Evolutionary conservation across 805 yeast species (phyloP).

Genomic region (Candida germanica): DNA sequence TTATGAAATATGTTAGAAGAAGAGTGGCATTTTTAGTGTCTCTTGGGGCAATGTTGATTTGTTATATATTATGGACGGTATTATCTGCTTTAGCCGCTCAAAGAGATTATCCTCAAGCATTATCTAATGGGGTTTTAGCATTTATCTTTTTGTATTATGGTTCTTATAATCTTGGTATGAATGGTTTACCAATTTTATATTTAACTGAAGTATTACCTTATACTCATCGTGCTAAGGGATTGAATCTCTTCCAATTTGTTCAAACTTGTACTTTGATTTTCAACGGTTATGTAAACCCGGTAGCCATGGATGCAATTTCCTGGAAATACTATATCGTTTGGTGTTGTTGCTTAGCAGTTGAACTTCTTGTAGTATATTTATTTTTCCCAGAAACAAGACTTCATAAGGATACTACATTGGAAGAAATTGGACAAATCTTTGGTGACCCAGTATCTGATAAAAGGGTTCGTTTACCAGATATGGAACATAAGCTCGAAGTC

Average conservation of each 20-base stretch:
- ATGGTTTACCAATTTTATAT: slow-evolving; percentile 46
- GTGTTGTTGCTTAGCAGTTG: slow-evolving; percentile 29
- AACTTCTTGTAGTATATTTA: slow-evolving; percentile 28
- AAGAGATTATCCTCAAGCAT: slow-evolving; percentile 15
- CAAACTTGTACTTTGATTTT: slow-evolving; percentile 20
- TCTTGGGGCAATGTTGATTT: slow-evolving; percentile 23
- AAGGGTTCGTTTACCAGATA: neutral
- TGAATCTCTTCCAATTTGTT: slow-evolving; percentile 25
- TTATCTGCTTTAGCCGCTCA: slow-evolving; percentile 21
- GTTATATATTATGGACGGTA: slow-evolving; percentile 24
- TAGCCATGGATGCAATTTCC: slow-evolving; percentile 39
- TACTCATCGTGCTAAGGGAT: slow-evolving; percentile 41
- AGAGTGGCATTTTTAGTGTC: slow-evolving; percentile 26
- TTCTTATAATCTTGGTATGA: slow-evolving; percentile 31
- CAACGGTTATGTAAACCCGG: slow-evolving; percentile 30
- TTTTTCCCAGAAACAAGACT: slow-evolving; percentile 37
- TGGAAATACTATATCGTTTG: slow-evolving; percentile 46
- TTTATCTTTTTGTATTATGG: slow-evolving; percentile 23
- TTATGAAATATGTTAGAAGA: slow-evolving; percentile 21
- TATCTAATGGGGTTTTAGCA: slow-evolving; percentile 20
- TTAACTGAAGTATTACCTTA: slow-evolving; percentile 42
- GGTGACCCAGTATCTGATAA: slow-evolving; percentile 26
- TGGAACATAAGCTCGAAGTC: slow-evolving; percentile 3
- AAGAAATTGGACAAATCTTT: slow-evolving; percentile 41
- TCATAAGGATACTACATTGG: slow-evolving; percentile 38